A percentile compares a stretch with the other conserved stretches of the same genome.
These are phyloP conservation scores for Boletus subcaerulescens DNA, from an alignment of 768 basidiomycete genomes.

Conservation along the genomic window DNA sequence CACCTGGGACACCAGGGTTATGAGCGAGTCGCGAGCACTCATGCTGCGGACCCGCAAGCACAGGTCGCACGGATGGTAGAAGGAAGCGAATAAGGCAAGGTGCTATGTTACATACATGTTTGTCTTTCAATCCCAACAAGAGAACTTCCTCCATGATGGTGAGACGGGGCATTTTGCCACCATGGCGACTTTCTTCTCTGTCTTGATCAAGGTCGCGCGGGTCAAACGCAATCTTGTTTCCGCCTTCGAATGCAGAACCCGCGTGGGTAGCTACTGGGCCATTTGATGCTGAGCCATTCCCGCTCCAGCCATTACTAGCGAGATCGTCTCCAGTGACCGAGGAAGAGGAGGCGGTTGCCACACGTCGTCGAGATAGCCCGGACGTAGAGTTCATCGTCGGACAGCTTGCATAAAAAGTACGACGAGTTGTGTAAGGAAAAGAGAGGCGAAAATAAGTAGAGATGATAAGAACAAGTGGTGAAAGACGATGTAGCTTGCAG, in stretches of 20 bases:
- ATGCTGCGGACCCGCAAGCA: slow-evolving; percentile 18
- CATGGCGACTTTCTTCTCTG: slow-evolving; percentile 57
- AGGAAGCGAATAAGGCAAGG: background rate
- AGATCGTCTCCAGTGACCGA: slow-evolving; percentile 39
- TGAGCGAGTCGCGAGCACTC: background rate
- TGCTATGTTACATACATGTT: slow-evolving; percentile 61
- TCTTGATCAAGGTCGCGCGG: slow-evolving; percentile 82
- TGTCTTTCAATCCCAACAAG: slow-evolving; percentile 92
- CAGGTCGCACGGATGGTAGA: slow-evolving; percentile 6
- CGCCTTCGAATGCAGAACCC: slow-evolving; percentile 81
- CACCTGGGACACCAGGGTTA: background rate
- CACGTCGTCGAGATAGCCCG: slow-evolving; percentile 58
- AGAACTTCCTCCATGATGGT: slow-evolving; percentile 98
- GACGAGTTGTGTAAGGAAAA: background rate
- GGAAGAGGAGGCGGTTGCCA: slow-evolving; percentile 41
- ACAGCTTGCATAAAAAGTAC: slow-evolving; percentile 19
- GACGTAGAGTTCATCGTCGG: slow-evolving; percentile 48
- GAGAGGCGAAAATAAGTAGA: slow-evolving; percentile 3
- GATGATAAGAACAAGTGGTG: background rate
- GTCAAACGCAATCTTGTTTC: slow-evolving; percentile 89
- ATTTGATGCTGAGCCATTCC: slow-evolving; percentile 31
- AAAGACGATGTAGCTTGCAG: slow-evolving; percentile 4
- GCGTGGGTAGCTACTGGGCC: slow-evolving; percentile 51
- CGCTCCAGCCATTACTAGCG: slow-evolving; percentile 26
- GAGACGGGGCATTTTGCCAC: slow-evolving; percentile 75